phyloP scores from a whole-genome alignment of 306 rosid species.

The Lupinus albus region DNA sequence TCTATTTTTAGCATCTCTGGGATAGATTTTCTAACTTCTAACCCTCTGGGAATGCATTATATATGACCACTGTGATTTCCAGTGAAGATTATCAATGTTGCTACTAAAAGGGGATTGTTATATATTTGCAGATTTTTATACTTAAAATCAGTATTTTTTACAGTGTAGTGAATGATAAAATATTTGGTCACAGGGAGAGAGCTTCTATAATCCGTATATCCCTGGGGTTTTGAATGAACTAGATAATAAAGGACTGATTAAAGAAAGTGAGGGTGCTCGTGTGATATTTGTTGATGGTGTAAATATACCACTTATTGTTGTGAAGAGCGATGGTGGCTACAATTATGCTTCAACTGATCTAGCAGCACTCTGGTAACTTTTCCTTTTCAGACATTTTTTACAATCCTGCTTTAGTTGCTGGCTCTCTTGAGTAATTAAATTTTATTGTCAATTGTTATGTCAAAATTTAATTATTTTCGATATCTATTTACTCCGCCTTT shows the following conservation, averaged over 20 bases:
- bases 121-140: neutral
- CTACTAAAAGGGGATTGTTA: no score
- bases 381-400: constrained; percentile 5
- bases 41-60: neutral
- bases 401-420: neutral
- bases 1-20: constrained; percentile 3
- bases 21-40: constrained; percentile 3
- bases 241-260: constrained; percentile 63
- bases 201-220: constrained; percentile 87
- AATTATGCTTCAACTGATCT: constrained; percentile 95
- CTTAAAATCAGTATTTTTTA: constrained; percentile 26
- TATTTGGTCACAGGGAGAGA: constrained; percentile 80
- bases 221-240: constrained; percentile 72
- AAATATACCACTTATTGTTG: constrained; percentile 86
- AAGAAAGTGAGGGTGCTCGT: constrained; percentile 88
- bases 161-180: constrained; percentile 25
- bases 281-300: constrained; percentile 73
- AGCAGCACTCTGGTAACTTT: constrained; percentile 76
- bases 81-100: neutral
- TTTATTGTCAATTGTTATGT: constrained; percentile 28
- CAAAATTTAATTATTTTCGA: neutral
- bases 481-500: constrained; percentile 16
- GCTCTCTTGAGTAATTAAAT: no score
- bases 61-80: constrained; percentile 7
- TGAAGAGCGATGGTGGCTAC: constrained; percentile 97